These are phyloP conservation scores for Calocera cornea DNA, from an alignment of 768 basidiomycete species.

Conservation along the genomic window DNA sequence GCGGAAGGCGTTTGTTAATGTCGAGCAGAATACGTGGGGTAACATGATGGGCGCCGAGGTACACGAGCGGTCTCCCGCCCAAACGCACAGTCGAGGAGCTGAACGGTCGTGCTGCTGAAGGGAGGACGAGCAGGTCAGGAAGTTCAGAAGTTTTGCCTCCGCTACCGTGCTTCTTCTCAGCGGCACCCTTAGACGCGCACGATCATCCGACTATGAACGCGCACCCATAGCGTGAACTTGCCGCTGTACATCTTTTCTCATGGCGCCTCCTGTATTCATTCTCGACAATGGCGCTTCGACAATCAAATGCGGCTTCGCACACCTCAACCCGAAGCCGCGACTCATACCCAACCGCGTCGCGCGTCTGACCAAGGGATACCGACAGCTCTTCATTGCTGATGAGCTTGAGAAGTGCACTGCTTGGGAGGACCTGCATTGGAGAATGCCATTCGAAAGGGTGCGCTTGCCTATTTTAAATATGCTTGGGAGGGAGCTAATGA, in stretches of 20 bases:
- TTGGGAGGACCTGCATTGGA: slow-evolving; percentile 66
- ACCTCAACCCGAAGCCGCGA: slow-evolving; percentile 26
- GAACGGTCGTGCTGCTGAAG: neutral
- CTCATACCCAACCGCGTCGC: slow-evolving; percentile 70
- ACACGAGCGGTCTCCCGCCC: neutral
- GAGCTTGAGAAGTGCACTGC: slow-evolving; percentile 67
- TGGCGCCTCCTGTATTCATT: slow-evolving; percentile 38
- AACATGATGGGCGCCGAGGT: slow-evolving; percentile 30
- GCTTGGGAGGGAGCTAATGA: slow-evolving; percentile 12
- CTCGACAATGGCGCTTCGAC: slow-evolving; percentile 80
- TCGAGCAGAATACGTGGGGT: slow-evolving; percentile 76
- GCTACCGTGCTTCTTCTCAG: neutral
- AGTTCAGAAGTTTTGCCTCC: slow-evolving; percentile 1
- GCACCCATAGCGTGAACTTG: neutral
- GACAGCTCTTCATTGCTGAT: slow-evolving; percentile 70
- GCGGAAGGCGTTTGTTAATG: slow-evolving; percentile 81
- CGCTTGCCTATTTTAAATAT: slow-evolving; percentile 12
- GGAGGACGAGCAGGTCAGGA: neutral
- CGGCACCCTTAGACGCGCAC: neutral
- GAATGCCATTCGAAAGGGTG: slow-evolving; percentile 82
- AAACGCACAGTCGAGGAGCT: neutral
- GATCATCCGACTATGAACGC: neutral
- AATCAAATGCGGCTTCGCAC: slow-evolving; percentile 58
- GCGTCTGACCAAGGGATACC: slow-evolving; percentile 65
- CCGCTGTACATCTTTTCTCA: neutral